Base-by-base conservation (phyloP, 768 basidiomycete species). In the Cystobasidium tubakii region DNA sequence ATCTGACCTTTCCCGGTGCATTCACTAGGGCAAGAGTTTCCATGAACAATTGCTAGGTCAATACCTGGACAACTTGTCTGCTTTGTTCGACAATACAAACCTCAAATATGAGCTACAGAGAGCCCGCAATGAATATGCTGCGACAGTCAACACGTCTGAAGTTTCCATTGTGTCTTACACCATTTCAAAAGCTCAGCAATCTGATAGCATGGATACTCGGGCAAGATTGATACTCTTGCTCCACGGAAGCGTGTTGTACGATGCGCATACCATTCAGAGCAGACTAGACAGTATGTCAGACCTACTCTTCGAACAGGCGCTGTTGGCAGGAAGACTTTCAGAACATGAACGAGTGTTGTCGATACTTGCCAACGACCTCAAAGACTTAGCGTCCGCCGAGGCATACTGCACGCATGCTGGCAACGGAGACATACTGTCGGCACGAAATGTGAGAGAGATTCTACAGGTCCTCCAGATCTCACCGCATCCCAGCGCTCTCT, bases 321-420 rank as follows among this genome's bases (percentile, higher is more conserved):
- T 94, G 27, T 81, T 94, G 2, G 84, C 90, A 71, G 90, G 90
- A 19, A 89, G 89, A 87, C 83, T 86, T 25, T 84, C 83, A 23
- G 82, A 87, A 62, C 88, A 91, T 76, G 84, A 83, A 13, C 81
- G 83, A 23, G 90, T 89, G 0, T 84, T 97, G 0, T 81, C 85
- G 7, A 83, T 85, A 0, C 86, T 97, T 7, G 89, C 88, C 7
- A 84, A 87, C 74, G 85, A 86, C 43, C 82, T 96, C 12, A 85
- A 85, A 64, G 94, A 97, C 79, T 83, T 86, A 0, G 82, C 85
- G 0, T 89, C 91, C 1, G 91, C 92, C 0, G 91, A 95, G 79
- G 85, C 88, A 3, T 96, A 93, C 81, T 95, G 93, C 78, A 85
- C 88, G 0, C 86, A 89, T 36, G 88, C 87, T 21, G 91, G 93